phyloP scores from a whole-genome alignment of 2,329 filamentous ascomycete species.

The Hymenoscyphus repandus region DNA sequence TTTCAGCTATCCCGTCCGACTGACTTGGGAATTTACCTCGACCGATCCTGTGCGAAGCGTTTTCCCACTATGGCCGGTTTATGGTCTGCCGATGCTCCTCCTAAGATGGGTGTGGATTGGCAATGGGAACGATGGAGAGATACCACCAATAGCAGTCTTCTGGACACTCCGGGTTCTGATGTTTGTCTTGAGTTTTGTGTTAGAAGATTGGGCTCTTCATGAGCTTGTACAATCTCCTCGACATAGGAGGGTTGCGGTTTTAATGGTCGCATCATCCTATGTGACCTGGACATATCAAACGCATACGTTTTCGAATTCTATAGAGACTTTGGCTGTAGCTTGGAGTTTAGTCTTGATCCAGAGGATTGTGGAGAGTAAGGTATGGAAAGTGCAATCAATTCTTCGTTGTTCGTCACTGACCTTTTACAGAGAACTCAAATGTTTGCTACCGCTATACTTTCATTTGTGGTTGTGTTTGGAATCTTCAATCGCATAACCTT shows the following conservation, averaged over 20 bases:
- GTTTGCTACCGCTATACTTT: slow-evolving; percentile 71
- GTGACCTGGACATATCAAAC: slow-evolving; percentile 99
- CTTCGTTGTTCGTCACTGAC: neutral
- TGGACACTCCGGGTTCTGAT: slow-evolving; percentile 84
- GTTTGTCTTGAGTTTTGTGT: slow-evolving; percentile 91
- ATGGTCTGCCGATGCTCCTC: slow-evolving; percentile 88
- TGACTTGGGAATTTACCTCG: slow-evolving; percentile 95
- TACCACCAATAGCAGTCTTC: slow-evolving; percentile 82
- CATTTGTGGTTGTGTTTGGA: slow-evolving; percentile 76
- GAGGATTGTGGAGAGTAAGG: slow-evolving; percentile 75
- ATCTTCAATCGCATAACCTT: slow-evolving; percentile 97
- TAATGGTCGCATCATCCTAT: slow-evolving; percentile 91
- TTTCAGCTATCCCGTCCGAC: slow-evolving; percentile 82
- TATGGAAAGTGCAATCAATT: slow-evolving; percentile 38
- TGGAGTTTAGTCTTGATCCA: slow-evolving; percentile 92
- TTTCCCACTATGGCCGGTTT: slow-evolving; percentile 93
- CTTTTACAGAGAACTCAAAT: slow-evolving; percentile 61
- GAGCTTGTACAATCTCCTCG: slow-evolving; percentile 77
- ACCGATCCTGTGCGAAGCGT: slow-evolving; percentile 87
- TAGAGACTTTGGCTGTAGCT: slow-evolving; percentile 86
- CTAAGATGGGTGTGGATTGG: slow-evolving; percentile 90
- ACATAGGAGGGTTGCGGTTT: slow-evolving; percentile 65
- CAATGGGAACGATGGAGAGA: slow-evolving; percentile 68
- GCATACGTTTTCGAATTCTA: slow-evolving; percentile 96
- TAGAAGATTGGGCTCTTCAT: slow-evolving; percentile 96